Evolutionary conservation across 345 rosid genomes (phyloP).

Genomic region (Linum trigynum): DNA sequence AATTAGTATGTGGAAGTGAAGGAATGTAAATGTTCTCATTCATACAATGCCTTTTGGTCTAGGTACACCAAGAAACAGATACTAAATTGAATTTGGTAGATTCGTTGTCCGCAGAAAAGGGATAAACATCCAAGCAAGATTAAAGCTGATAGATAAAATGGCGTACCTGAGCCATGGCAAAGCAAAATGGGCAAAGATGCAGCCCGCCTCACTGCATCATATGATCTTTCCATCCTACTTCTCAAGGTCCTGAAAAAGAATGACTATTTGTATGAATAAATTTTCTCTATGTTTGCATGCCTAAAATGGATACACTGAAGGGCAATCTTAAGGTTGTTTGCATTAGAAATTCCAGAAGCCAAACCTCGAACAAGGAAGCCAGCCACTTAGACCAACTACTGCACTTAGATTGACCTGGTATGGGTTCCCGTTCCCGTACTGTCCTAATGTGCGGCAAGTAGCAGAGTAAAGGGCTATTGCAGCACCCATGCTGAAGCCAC

Average conservation of each 20-base stretch:
- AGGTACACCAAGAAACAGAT: too few relatives aligned
- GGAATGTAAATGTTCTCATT: too few relatives aligned
- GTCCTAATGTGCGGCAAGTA: constrained; percentile 44
- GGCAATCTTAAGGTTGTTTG: not conserved
- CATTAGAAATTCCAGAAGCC: not conserved
- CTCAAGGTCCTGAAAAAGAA: constrained; percentile 39
- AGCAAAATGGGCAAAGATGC: constrained; percentile 50
- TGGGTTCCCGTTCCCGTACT: constrained; percentile 38
- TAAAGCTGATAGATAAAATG: not conserved
- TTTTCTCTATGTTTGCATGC: too few relatives aligned
- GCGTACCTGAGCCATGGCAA: constrained; percentile 50
- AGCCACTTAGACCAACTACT: constrained; percentile 56
- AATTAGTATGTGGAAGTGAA: not conserved
- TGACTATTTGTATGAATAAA: constrained; percentile 8
- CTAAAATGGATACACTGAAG: too few relatives aligned
- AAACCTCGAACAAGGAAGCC: constrained; percentile 69
- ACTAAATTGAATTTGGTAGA: not conserved
- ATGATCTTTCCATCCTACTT: constrained; percentile 43
- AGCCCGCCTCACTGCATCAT: constrained; percentile 44
- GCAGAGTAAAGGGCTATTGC: constrained; percentile 49
- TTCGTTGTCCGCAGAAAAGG: not conserved
- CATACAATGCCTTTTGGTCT: too few relatives aligned
- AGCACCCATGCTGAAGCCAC: constrained; percentile 7
- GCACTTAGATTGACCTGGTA: constrained; percentile 43
- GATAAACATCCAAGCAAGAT: not conserved